Evolutionary conservation across 257 asterid species (phyloP).

Genomic region (Przewalskia tangutica): DNA sequence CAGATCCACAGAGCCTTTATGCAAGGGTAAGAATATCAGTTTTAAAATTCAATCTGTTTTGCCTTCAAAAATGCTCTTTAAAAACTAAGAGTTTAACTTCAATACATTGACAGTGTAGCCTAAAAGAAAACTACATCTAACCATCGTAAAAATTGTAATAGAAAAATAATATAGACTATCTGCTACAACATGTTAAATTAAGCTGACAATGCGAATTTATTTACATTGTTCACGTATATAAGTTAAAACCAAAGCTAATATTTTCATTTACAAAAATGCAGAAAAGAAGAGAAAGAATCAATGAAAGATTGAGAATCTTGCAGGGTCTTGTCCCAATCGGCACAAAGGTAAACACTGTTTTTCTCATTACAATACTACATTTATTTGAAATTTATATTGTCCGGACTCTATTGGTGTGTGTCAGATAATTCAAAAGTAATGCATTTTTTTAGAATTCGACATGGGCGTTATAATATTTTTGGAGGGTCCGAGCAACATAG

Average conservation of each 20-base stretch:
- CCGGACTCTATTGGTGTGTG: not conserved
- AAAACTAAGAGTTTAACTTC: not conserved
- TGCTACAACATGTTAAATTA: not conserved
- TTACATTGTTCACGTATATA: not conserved
- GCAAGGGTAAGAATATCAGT: constrained; percentile 53
- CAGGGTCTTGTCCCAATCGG: constrained; percentile 87
- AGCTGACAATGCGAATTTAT: fast-evolving
- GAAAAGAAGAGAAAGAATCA: constrained; percentile 80
- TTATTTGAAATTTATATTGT: not conserved
- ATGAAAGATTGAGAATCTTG: constrained; percentile 75
- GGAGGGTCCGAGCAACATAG: fast-evolving
- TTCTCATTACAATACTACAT: not conserved
- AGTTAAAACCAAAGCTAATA: not conserved
- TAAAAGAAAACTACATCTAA: not conserved
- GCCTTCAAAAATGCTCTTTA: not conserved
- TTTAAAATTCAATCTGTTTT: not conserved
- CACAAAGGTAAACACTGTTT: constrained; percentile 33
- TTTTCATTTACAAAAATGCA: constrained; percentile 16
- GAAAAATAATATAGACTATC: not conserved
- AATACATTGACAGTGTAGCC: too few species aligned
- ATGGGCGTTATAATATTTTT: not conserved
- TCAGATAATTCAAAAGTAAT: not conserved
- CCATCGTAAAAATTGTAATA: not conserved
- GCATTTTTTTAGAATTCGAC: not conserved
- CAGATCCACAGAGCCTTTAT: constrained; percentile 85